These are phyloP conservation scores for Brassica nigra DNA, from an alignment of 345 rosid species.

Conservation along the genomic window DNA sequence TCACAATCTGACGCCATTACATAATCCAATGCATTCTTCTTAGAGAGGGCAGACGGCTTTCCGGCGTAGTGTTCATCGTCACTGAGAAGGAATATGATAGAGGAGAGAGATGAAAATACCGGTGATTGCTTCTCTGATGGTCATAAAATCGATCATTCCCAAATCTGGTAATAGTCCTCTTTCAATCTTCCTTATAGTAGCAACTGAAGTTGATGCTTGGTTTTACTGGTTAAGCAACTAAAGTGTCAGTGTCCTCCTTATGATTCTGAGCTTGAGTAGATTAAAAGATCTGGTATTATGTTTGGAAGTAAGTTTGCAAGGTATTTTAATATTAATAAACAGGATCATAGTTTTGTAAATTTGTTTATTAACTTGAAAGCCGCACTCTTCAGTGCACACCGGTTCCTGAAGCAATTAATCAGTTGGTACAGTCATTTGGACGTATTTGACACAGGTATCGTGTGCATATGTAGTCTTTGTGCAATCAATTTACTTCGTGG, in stretches of 20 bases:
- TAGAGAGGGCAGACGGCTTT: conserved; percentile 53
- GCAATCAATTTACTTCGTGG: conserved; percentile 7
- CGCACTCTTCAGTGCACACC: too few relatives aligned
- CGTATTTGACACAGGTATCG: not conserved
- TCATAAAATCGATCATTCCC: conserved; percentile 77
- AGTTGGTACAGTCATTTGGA: too few relatives aligned
- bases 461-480: conserved; percentile 10
- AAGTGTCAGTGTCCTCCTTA: too few relatives aligned
- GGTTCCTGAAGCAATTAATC: too few relatives aligned
- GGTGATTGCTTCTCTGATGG: conserved; percentile 47
- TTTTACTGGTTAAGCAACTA: too few relatives aligned
- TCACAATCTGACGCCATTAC: too few relatives aligned
- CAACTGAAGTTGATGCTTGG: not conserved
- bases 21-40: conserved; percentile 26
- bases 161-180: conserved; percentile 53
- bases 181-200: not conserved
- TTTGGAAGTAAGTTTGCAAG: conserved; percentile 52
- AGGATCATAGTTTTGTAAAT: not conserved
- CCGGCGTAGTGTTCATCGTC: conserved; percentile 28
- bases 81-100: conserved; percentile 49
- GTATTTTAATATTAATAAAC: conserved; percentile 36
- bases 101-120: conserved; percentile 41
- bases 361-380: not conserved
- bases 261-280: too few relatives aligned
- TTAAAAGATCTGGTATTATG: not conserved